Percentiles rank a stretch among this genome's conserved stretches.
Evolutionary conservation across 1,284 basidiomycete species (phyloP).

Genomic region (Abortiporus biennis): DNA sequence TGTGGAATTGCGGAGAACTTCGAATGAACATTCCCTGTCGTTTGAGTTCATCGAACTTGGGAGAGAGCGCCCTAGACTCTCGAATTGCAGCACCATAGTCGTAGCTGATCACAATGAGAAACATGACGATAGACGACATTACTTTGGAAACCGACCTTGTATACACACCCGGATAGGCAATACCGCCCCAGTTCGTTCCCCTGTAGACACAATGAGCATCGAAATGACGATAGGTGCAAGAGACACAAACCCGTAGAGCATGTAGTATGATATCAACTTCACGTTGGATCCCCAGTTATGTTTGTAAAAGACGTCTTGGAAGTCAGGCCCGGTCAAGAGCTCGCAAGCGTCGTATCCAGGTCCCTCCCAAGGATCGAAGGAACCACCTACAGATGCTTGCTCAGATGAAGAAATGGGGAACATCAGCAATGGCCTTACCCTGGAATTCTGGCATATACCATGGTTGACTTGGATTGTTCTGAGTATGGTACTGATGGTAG

Average conservation of each 20-base stretch:
- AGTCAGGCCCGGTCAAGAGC: constrained; percentile 60
- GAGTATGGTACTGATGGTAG: constrained; percentile 53
- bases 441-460: constrained; percentile 56
- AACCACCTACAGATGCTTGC: constrained; percentile 37
- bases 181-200: constrained; percentile 74
- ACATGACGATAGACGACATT: constrained; percentile 17
- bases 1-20: constrained; percentile 68
- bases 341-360: constrained; percentile 50
- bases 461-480: constrained; percentile 52
- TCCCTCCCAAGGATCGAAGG: constrained; percentile 72
- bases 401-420: not conserved
- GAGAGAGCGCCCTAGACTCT: constrained; percentile 62
- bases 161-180: constrained; percentile 64
- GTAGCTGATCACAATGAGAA: constrained; percentile 35
- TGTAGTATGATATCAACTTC: constrained; percentile 74
- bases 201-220: constrained; percentile 26
- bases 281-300: constrained; percentile 73
- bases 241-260: constrained; percentile 62
- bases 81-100: constrained; percentile 65
- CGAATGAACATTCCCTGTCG: constrained; percentile 70
- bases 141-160: constrained; percentile 28
- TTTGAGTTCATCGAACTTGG: constrained; percentile 73
- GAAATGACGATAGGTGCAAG: not conserved
- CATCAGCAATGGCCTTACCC: constrained; percentile 19
- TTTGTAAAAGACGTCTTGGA: constrained; percentile 70